phyloP scores from a whole-genome alignment of 352 stramenopile genomes.

The Phytophthora cryptogea region DNA sequence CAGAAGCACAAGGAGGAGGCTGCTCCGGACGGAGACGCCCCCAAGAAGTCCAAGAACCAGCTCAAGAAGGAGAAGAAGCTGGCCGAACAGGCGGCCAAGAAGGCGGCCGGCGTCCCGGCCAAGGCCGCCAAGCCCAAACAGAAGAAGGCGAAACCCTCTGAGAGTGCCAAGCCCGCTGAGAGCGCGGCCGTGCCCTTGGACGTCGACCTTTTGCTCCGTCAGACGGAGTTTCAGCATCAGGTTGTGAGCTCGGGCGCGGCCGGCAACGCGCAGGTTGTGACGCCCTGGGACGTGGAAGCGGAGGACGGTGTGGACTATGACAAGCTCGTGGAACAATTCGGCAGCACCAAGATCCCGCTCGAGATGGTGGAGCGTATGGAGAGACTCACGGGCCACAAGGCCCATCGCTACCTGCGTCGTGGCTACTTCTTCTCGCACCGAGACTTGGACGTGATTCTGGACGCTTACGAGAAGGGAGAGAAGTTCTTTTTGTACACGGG shows the following conservation, averaged over 20 bases:
- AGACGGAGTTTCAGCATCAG: slow-evolving; percentile 78
- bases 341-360: slow-evolving; percentile 93
- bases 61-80: slow-evolving; percentile 91
- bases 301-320: slow-evolving; percentile 98
- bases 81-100: slow-evolving; percentile 67
- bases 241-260: slow-evolving; percentile 54
- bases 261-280: slow-evolving; percentile 82
- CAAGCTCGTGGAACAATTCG: slow-evolving; percentile 99
- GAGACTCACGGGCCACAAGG: slow-evolving; percentile 91
- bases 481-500: slow-evolving; percentile 99
- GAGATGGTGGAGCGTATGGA: slow-evolving; percentile 96
- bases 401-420: slow-evolving; percentile 97
- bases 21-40: slow-evolving; percentile 20
- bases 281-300: slow-evolving; percentile 94
- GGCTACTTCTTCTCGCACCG: slow-evolving; percentile 99
- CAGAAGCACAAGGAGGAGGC: slow-evolving; percentile 39
- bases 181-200: slow-evolving; percentile 60
- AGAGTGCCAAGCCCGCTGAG: slow-evolving; percentile 73
- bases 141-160: slow-evolving; percentile 69
- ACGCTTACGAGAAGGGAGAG: slow-evolving; percentile 95
- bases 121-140: slow-evolving; percentile 43
- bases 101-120: slow-evolving; percentile 29
- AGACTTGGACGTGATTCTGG: slow-evolving; percentile 96
- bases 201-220: slow-evolving; percentile 66
- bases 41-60: slow-evolving; percentile 83